Evolutionary conservation across 352 stramenopile species (phyloP).

Genomic region (Globisporangium rhizosaccharum): DNA sequence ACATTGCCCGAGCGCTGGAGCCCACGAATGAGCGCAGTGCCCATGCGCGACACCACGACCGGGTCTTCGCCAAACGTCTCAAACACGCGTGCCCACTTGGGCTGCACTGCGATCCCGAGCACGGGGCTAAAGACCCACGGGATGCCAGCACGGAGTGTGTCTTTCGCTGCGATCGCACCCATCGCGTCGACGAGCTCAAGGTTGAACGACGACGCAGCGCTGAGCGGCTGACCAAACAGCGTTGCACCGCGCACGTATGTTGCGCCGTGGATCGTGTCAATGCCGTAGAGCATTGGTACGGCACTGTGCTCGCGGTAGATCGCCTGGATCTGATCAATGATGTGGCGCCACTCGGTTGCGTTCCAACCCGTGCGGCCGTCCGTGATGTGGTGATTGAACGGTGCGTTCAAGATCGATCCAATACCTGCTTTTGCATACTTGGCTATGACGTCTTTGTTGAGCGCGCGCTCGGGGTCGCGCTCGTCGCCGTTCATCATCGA

Average conservation of each 20-base stretch:
- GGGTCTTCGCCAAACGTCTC: constrained; percentile 93
- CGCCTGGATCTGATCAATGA: constrained; percentile 68
- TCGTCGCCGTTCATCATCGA: constrained; percentile 63
- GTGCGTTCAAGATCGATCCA: constrained; percentile 85
- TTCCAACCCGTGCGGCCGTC: constrained; percentile 58
- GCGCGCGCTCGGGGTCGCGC: constrained; percentile 33
- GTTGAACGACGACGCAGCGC: constrained; percentile 88
- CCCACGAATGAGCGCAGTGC: constrained; percentile 58
- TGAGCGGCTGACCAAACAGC: constrained; percentile 86
- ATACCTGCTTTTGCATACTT: constrained; percentile 70
- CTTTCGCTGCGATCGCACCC: constrained; percentile 70
- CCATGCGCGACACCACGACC: constrained; percentile 67
- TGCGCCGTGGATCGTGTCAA: constrained; percentile 89
- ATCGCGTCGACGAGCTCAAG: constrained; percentile 57
- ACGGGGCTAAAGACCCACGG: constrained; percentile 91
- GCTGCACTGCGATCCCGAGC: constrained; percentile 73
- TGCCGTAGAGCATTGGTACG: constrained; percentile 77
- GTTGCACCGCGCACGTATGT: constrained; percentile 84
- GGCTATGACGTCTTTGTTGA: constrained; percentile 45
- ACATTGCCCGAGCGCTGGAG: constrained; percentile 66
- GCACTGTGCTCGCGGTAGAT: constrained; percentile 56
- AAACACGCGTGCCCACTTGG: constrained; percentile 87
- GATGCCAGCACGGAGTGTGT: constrained; percentile 85
- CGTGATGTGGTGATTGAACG: constrained; percentile 37
- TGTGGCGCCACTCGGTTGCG: constrained; percentile 51